Evolutionary conservation across 2,329 filamentous ascomycete species (phyloP), one percentile per base, ranked within the genome.

Genomic region (Talaromyces piceae): DNA sequence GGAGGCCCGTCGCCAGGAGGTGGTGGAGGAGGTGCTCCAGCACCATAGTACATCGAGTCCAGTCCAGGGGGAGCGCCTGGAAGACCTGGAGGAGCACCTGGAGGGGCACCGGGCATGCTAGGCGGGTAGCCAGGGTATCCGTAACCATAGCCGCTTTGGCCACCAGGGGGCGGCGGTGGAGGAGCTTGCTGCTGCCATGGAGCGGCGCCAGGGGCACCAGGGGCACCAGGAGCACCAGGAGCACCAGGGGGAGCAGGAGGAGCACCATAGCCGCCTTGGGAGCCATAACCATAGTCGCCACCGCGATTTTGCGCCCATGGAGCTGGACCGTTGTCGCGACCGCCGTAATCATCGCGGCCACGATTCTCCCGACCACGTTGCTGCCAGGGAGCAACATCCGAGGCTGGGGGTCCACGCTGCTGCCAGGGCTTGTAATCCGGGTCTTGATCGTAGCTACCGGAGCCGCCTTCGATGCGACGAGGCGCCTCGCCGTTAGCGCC

Each of bases 401-500:
- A 88, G 25, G 65, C 62, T 26, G 87, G 90, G 16, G 89, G 88
- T 31, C 86, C 88, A 64, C 88, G 67, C 51, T 52, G 83, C 67
- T 95, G 87, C 90, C 90, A 96, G 47, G 91, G 91, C 70, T 88
- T 91, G 59, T 81, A 76, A 59, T 86, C 83, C 49, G 50, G 41
- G 31, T 68, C 67, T 68, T 82, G 70, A 47, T 80, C 79, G 57
- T 79, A 81, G 30, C 76, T 77, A 50, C 81, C 82, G 52, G 88
- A 87, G 11, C 87, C 88, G 56, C 86, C 88, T 73, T 95, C 93
- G 64, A 98, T 95, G 57, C 87, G 88, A 58, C 84, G 85, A 59
- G 84, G 86, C 31, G 86, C 73, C 43, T 78, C 76, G 44, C 73
- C 79, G 49, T 76, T 75, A 49, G 74, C 71, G 49, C 83, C 72